These are phyloP conservation scores for Backusella psychrophila DNA, from an alignment of 192 early-diverging fungal genomes.

Conservation along the genomic window DNA sequence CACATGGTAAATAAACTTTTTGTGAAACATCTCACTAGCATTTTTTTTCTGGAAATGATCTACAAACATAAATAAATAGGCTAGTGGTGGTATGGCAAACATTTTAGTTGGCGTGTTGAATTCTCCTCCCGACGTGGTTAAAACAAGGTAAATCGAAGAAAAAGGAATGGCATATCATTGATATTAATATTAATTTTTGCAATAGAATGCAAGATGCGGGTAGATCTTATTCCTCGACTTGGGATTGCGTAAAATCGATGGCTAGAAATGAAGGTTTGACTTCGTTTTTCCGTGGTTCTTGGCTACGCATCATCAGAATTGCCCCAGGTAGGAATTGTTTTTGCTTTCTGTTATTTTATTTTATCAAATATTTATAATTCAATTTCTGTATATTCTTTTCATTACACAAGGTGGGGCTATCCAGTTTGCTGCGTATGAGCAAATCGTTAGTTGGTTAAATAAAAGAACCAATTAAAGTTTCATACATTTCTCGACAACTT, in stretches of 20 bases:
- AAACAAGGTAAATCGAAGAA: slow-evolving; percentile 32
- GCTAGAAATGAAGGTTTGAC: slow-evolving; percentile 34
- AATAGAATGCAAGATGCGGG: slow-evolving; percentile 44
- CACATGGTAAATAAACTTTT: slow-evolving; percentile 29
- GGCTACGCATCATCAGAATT: slow-evolving; percentile 38
- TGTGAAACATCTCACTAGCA: not conserved
- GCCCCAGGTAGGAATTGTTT: slow-evolving; percentile 31
- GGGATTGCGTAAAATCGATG: slow-evolving; percentile 35
- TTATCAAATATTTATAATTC: not conserved
- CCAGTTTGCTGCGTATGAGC: slow-evolving; percentile 37
- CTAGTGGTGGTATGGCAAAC: slow-evolving; percentile 39
- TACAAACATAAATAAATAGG: slow-evolving; percentile 6
- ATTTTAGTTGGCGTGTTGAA: slow-evolving; percentile 40
- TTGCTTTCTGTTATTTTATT: not conserved
- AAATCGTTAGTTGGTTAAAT: slow-evolving; percentile 21
- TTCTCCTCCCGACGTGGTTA: slow-evolving; percentile 45
- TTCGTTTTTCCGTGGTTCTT: slow-evolving; percentile 41
- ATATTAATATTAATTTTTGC: not conserved
- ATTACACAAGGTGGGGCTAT: slow-evolving; percentile 37
- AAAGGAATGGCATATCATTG: not conserved
- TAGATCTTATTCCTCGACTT: slow-evolving; percentile 25
- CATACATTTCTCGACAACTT: not conserved
- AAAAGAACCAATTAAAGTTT: slow-evolving; percentile 11
- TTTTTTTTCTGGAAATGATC: not conserved
- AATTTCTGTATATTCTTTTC: not conserved